phyloP scores from a whole-genome alignment of 2,329 filamentous ascomycete genomes.

The Nothophoma quercina region DNA sequence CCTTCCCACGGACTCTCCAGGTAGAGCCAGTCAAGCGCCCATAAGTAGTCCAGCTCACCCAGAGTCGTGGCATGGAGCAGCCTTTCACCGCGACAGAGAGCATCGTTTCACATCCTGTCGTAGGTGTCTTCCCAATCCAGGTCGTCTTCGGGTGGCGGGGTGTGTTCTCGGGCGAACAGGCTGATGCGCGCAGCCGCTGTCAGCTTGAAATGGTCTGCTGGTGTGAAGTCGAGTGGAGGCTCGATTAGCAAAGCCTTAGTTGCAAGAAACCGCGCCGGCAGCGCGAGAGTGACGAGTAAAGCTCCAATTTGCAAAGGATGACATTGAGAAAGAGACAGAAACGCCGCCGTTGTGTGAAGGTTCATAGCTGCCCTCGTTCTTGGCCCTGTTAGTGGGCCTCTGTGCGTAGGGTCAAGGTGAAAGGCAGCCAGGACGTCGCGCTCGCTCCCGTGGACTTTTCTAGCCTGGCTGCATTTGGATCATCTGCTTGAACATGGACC shows the following conservation, averaged over 20 bases:
- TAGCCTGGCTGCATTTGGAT: too few species aligned
- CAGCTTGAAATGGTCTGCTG: neutral
- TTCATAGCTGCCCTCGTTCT: neutral
- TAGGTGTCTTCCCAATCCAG: neutral
- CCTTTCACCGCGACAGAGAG: conserved; percentile 9
- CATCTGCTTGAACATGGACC: too few species aligned
- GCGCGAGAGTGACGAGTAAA: neutral
- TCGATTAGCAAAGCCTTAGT: neutral
- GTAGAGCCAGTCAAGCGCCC: conserved; percentile 5
- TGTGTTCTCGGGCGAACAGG: neutral
- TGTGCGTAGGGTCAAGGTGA: too few species aligned
- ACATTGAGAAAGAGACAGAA: too few species aligned
- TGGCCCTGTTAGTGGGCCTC: neutral
- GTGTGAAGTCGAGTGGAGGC: neutral
- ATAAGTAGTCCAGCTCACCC: conserved; percentile 8
- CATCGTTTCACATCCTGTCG: conserved; percentile 45
- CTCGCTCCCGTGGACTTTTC: too few species aligned
- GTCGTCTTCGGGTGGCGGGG: neutral
- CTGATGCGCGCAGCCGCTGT: neutral
- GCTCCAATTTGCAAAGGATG: too few species aligned
- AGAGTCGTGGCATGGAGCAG: conserved; percentile 20
- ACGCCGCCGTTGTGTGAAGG: too few species aligned
- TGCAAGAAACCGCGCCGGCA: neutral
- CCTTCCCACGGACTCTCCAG: conserved; percentile 14
- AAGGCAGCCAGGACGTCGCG: too few species aligned